Conservation (phyloP, 306 rosid species). For the Abrus precatorius region DNA sequence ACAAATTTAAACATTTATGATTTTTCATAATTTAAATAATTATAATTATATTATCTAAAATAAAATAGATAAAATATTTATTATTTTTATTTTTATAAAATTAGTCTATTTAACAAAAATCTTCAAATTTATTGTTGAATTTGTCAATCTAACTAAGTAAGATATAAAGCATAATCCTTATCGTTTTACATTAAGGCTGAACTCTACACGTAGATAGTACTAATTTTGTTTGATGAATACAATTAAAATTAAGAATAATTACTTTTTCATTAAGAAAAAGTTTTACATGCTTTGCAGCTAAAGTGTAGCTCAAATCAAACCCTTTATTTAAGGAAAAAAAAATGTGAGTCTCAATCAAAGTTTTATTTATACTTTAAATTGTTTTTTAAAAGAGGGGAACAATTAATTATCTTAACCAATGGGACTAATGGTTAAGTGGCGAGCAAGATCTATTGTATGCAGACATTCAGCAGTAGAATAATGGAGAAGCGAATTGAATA, state of each 20-base stretch:
- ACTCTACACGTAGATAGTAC: not conserved
- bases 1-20: too few species aligned
- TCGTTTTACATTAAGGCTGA: not conserved
- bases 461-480: not conserved
- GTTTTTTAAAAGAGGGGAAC: not conserved
- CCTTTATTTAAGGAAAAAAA: not conserved
- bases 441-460: not conserved
- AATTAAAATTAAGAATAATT: not conserved
- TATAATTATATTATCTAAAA: too few species aligned
- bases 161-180: too few species aligned
- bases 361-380: not conserved
- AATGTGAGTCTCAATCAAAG: not conserved
- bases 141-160: too few species aligned
- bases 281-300: not conserved
- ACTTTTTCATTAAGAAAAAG: not conserved
- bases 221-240: not conserved
- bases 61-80: too few species aligned
- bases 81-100: too few species aligned
- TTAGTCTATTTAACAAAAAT: too few species aligned
- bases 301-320: conserved; percentile 1
- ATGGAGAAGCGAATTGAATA: conserved; percentile 28
- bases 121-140: too few species aligned
- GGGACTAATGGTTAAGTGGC: not conserved
- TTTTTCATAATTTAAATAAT: too few species aligned
- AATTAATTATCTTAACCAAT: not conserved